Evolutionary conservation across 148 eudicot genomes (phyloP), one percentile per base, ranked within the genome.

Genomic region (Simmondsia chinensis): DNA sequence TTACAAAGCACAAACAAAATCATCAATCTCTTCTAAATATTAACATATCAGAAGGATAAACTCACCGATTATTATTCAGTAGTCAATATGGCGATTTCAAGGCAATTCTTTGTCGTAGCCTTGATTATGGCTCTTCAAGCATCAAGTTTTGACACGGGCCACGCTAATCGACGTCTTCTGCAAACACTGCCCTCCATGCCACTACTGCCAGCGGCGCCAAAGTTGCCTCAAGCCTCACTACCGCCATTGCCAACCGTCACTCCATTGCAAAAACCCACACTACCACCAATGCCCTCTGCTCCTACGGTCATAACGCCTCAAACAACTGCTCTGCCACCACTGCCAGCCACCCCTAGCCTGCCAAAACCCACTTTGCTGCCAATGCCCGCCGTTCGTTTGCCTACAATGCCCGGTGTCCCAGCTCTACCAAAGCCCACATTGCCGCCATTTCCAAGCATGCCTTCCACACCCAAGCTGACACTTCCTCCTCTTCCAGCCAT

Each of bases 161-260:
- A 34, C 34, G 61, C 60, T 28, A 30, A 50, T 14, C 50, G 61
- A 3, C 33, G 43, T 15, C 71, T 60, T 42, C 43, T 54, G 43
- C 74, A 63, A 40, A 41, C 61, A 1, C 27, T 46, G 30, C 71
- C 65, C 4, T 43, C 71, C n/a, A 47, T 59, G 20, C 60, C 48
- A 20, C 27, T 28, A 4, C 46, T 61, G 53, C 53, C 59, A 31
- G 45, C 52, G 29, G 25, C 53, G 33, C 65, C 65, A 4, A 49
- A 49, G 16, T 39, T 26, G 14, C 46, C 65, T 18, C 53, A 57
- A 39, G 48, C 38, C 9, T 39, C 66, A 12, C 4, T 64, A n/a
- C 50, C 60, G 5, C 12, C 48, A 1, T 10, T 51, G 11, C 34
- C 59, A 4, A 12, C 57, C 12, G 33, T 9, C 4, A n/a, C n/a